phyloP scores from a whole-genome alignment of 2,329 filamentous ascomycete species.

The Diaporthe aspalathi region DNA sequence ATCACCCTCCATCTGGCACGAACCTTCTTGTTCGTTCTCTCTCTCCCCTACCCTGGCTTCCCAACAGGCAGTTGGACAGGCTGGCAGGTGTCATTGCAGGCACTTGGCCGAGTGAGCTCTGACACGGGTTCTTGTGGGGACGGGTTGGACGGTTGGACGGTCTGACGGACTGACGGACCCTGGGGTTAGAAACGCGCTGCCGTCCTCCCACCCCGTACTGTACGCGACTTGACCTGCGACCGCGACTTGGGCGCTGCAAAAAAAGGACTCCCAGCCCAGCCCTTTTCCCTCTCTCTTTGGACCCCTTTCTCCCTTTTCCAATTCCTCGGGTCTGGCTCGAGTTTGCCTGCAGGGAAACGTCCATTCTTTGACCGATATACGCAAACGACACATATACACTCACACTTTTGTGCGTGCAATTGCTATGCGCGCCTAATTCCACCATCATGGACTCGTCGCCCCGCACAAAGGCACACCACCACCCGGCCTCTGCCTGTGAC shows the following conservation, averaged over 20 bases:
- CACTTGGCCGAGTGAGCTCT: not conserved
- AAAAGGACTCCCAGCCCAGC: conserved; percentile 33
- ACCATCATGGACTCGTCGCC: conserved; percentile 38
- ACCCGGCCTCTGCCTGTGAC: conserved; percentile 27
- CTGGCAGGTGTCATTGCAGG: too few relatives aligned
- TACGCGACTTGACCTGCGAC: conserved; percentile 38
- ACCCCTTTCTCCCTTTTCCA: conserved; percentile 12
- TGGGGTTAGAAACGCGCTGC: conserved; percentile 33
- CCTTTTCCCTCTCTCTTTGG: conserved; percentile 7
- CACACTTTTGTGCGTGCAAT: not conserved
- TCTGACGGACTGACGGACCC: conserved; percentile 9
- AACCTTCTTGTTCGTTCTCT: too few relatives aligned
- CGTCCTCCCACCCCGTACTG: conserved; percentile 32
- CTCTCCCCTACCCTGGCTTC: not conserved
- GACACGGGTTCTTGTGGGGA: conserved; percentile 32
- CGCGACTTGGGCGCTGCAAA: conserved; percentile 38
- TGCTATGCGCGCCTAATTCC: conserved; percentile 29
- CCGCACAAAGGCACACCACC: conserved; percentile 31
- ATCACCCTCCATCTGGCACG: too few relatives aligned
- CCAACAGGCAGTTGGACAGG: not conserved
- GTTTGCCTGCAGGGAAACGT: conserved; percentile 33
- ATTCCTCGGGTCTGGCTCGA: conserved; percentile 16
- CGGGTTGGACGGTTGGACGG: conserved; percentile 27
- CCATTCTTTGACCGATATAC: conserved; percentile 8
- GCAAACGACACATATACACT: not conserved